A percentile compares a stretch with the other conserved stretches of the same genome.
phyloP scores from a whole-genome alignment of 108 stramenopile species.

The Cyclotella sp. region DNA sequence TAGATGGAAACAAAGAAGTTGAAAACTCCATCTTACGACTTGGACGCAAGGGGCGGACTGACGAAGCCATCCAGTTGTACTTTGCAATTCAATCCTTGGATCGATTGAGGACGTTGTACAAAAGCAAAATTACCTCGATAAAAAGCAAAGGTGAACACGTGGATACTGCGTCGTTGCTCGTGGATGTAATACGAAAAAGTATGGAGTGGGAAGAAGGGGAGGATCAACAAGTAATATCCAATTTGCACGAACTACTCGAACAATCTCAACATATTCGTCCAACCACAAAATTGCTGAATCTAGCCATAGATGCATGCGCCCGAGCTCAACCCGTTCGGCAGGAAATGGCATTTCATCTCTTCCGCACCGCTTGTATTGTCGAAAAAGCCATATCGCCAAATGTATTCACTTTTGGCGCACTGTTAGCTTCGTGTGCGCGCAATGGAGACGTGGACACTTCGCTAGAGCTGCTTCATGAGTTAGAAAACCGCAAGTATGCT shows the following conservation, averaged over 20 bases:
- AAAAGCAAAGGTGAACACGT: neutral
- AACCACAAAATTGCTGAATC: slow-evolving; percentile 71
- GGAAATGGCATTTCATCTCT: slow-evolving; percentile 58
- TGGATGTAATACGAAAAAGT: neutral
- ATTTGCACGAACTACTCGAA: neutral
- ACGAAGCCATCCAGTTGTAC: slow-evolving; percentile 64
- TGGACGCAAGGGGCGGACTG: slow-evolving; percentile 63
- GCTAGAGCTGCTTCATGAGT: slow-evolving; percentile 48
- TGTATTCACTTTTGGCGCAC: slow-evolving; percentile 78
- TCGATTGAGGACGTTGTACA: slow-evolving; percentile 6
- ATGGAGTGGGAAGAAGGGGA: neutral
- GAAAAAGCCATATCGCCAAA: slow-evolving; percentile 55
- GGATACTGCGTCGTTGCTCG: neutral
- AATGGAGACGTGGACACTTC: slow-evolving; percentile 60
- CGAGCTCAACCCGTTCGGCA: slow-evolving; percentile 60
- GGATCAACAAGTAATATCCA: neutral
- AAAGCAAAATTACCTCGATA: neutral
- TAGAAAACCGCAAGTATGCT: slow-evolving; percentile 43
- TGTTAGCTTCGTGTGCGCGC: slow-evolving; percentile 75
- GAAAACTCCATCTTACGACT: slow-evolving; percentile 20
- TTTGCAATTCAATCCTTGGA: slow-evolving; percentile 36
- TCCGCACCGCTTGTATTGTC: slow-evolving; percentile 29
- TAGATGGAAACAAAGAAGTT: slow-evolving; percentile 12
- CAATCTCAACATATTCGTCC: slow-evolving; percentile 33
- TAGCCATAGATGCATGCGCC: slow-evolving; percentile 81